Percentiles rank a stretch among this genome's conserved stretches.
Conservation (phyloP, 2,329 filamentous ascomycete genomes). For the Chrysoporthe puriensis region DNA sequence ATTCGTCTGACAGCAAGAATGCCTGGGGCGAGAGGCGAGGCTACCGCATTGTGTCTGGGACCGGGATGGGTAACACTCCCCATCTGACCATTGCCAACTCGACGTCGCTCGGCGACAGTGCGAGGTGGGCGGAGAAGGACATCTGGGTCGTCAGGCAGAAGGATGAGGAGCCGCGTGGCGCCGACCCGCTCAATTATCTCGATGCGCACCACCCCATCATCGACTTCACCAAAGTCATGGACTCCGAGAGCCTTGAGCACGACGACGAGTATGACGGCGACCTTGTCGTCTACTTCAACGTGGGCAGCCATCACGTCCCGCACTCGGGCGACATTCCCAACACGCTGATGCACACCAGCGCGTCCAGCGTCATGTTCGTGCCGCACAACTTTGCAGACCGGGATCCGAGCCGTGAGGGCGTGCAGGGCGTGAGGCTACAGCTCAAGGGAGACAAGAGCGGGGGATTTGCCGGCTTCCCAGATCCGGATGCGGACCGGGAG, state of each 20-base stretch:
- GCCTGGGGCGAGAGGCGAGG: conserved; percentile 46
- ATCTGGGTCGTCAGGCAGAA: conserved; percentile 48
- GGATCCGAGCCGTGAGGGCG: conserved; percentile 41
- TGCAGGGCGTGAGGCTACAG: conserved; percentile 31
- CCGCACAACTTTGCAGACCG: conserved; percentile 45
- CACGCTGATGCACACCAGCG: conserved; percentile 46
- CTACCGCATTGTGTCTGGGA: conserved; percentile 45
- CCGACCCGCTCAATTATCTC: conserved; percentile 43
- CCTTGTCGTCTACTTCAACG: conserved; percentile 45
- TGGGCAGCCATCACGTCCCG: conserved; percentile 50
- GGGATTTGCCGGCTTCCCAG: conserved; percentile 28
- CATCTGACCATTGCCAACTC: conserved; percentile 36
- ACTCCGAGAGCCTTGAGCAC: conserved; percentile 38
- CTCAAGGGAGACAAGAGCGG: conserved; percentile 28
- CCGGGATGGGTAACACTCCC: conserved; percentile 34
- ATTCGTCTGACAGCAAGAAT: conserved; percentile 39
- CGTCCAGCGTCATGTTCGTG: conserved; percentile 42
- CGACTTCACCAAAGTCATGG: conserved; percentile 44
- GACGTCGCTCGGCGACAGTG: conserved; percentile 38
- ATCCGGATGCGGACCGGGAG: background rate
- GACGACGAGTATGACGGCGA: conserved; percentile 35
- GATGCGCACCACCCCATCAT: conserved; percentile 43
- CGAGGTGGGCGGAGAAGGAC: conserved; percentile 34
- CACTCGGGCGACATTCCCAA: conserved; percentile 49
- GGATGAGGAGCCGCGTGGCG: conserved; percentile 46